Percentiles rank a stretch among this genome's conserved stretches.
These are phyloP conservation scores for Melanomma pulvis-pyrius DNA, from an alignment of 495 filamentous ascomycete genomes.

Conservation along the genomic window DNA sequence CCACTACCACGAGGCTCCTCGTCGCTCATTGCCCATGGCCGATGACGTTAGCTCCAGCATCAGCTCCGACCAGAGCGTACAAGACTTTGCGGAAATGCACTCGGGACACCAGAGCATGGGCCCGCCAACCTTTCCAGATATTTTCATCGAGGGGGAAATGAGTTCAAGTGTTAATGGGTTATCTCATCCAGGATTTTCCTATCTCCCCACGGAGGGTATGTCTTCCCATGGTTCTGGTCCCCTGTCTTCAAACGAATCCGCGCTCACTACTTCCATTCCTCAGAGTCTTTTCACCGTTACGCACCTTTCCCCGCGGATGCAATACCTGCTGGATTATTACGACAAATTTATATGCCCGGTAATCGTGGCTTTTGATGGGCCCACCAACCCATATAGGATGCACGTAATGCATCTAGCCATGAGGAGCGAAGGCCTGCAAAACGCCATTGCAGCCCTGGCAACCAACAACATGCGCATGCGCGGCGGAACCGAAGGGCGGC, in stretches of 20 bases:
- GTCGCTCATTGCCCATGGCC: slow-evolving; percentile 36
- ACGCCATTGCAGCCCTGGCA: slow-evolving; percentile 87
- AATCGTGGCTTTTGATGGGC: slow-evolving; percentile 87
- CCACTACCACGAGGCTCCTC: slow-evolving; percentile 34
- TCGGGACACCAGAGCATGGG: slow-evolving; percentile 28
- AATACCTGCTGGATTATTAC: slow-evolving; percentile 72
- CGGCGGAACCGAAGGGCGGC: slow-evolving; percentile 30
- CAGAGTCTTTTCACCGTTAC: slow-evolving; percentile 34
- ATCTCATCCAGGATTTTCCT: slow-evolving; percentile 35
- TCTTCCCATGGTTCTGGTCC: slow-evolving; percentile 39
- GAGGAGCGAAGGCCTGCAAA: slow-evolving; percentile 78
- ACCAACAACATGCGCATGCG: slow-evolving; percentile 73
- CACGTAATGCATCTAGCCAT: slow-evolving; percentile 80
- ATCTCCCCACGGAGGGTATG: slow-evolving; percentile 38
- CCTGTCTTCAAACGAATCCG: slow-evolving; percentile 30
- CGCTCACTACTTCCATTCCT: slow-evolving; percentile 40
- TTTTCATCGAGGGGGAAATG: slow-evolving; percentile 35
- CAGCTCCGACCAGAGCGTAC: slow-evolving; percentile 44
- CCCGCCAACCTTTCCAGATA: slow-evolving; percentile 26
- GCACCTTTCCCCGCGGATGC: slow-evolving; percentile 56
- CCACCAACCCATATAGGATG: slow-evolving; percentile 80
- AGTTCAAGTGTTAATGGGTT: slow-evolving; percentile 30
- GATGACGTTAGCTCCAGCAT: slow-evolving; percentile 46
- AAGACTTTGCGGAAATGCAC: slow-evolving; percentile 38
- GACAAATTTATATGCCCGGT: slow-evolving; percentile 88